Evolutionary conservation across 2,329 filamentous ascomycete species (phyloP).

Genomic region (Paramyrothecium sp.): DNA sequence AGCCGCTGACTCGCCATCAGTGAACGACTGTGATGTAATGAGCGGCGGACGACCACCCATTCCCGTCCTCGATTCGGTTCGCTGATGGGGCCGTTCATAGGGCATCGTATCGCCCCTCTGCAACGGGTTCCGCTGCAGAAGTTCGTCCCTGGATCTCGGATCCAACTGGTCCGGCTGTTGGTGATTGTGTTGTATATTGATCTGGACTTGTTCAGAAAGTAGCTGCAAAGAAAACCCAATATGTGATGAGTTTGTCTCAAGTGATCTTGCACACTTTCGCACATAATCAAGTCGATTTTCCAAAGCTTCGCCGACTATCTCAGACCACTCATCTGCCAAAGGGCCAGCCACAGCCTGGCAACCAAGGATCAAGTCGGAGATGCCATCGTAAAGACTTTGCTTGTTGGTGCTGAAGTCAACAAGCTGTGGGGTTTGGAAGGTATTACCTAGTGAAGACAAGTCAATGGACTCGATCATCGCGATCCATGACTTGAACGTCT

Average conservation of each 20-base stretch:
- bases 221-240: conserved; percentile 86
- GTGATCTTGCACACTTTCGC: conserved; percentile 70
- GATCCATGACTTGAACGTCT: conserved; percentile 88
- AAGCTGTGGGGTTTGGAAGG: conserved; percentile 80
- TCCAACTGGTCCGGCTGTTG: conserved; percentile 35
- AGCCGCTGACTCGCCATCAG: conserved; percentile 51
- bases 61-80: conserved; percentile 52
- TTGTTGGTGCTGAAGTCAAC: conserved; percentile 88
- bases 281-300: conserved; percentile 85
- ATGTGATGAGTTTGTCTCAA: conserved; percentile 85
- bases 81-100: conserved; percentile 53
- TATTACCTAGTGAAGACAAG: conserved; percentile 73
- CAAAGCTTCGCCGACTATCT: conserved; percentile 83
- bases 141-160: conserved; percentile 42
- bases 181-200: conserved; percentile 42
- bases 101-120: conserved; percentile 58
- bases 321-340: conserved; percentile 91
- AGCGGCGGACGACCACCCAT: conserved; percentile 42
- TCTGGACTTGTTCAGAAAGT: conserved; percentile 76
- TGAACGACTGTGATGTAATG: conserved; percentile 61
- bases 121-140: conserved; percentile 47
- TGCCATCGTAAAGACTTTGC: conserved; percentile 89
- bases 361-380: conserved; percentile 82
- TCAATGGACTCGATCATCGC: conserved; percentile 90
- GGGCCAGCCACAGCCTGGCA: conserved; percentile 93